phyloP scores from a whole-genome alignment of 2,329 filamentous ascomycete genomes.

The Periconia sp. region DNA sequence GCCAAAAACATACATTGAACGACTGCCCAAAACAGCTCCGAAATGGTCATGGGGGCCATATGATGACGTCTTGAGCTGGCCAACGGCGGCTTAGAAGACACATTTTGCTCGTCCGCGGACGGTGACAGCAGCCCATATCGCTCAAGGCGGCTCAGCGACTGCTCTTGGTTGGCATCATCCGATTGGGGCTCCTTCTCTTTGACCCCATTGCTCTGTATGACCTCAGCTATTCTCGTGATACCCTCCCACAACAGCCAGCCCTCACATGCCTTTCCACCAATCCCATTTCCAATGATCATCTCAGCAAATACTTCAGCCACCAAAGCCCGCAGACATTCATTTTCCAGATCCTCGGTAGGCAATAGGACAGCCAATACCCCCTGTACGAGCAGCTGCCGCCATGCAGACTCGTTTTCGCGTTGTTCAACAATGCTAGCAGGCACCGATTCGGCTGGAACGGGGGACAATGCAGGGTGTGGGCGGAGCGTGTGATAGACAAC shows the following conservation, averaged over 20 bases:
- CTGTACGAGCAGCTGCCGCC: constrained; percentile 87
- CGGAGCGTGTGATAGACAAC: constrained; percentile 83
- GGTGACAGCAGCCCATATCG: constrained; percentile 61
- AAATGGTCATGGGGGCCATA: constrained; percentile 24
- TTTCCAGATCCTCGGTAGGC: constrained; percentile 90
- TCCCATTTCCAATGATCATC: constrained; percentile 81
- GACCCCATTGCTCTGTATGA: constrained; percentile 45
- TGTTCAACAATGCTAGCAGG: constrained; percentile 64
- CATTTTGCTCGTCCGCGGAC: constrained; percentile 33
- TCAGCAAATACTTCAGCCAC: constrained; percentile 89
- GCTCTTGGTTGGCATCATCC: constrained; percentile 32
- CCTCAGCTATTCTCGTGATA: constrained; percentile 72
- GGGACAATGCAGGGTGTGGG: constrained; percentile 80
- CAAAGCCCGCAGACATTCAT: constrained; percentile 80
- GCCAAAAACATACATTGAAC: constrained; percentile 58
- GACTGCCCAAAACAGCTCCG: constrained; percentile 59
- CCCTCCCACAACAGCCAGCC: constrained; percentile 89
- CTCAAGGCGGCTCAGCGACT: constrained; percentile 56
- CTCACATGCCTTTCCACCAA: constrained; percentile 81
- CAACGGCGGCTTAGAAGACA: constrained; percentile 22
- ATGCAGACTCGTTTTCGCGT: constrained; percentile 77
- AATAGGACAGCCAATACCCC: constrained; percentile 82
- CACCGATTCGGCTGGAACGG: constrained; percentile 68
- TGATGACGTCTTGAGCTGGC: constrained; percentile 23
- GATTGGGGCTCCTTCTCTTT: constrained; percentile 35